Evolutionary conservation across 2,329 filamentous ascomycete species (phyloP), one percentile per base, ranked within the genome.

Genomic region (Seiridium cupressi): DNA sequence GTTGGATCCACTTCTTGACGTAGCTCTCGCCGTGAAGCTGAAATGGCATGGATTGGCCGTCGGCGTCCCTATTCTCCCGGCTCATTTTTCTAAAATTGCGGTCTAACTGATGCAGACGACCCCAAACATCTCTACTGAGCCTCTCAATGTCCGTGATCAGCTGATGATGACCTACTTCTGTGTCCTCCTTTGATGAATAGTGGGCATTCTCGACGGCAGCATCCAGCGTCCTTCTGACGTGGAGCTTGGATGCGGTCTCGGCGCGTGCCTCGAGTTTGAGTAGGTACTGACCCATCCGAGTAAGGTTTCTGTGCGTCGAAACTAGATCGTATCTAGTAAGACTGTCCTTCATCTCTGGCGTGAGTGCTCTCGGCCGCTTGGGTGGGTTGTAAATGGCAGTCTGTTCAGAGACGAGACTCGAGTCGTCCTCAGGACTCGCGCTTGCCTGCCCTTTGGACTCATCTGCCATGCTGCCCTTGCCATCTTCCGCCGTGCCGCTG

Each of bases 231-330:
- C 65, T 65, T 13, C 69, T 62, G 31, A 72, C 69, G 0, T 66
- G 66, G 40, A 72, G 67, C 7, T 72, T 71, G 9, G 66, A 66
- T 4, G 65, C 59, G 34, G 68, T 68, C 6, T 65, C 64, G 7
- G 68, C 61, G 13, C 69, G 66, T 8, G 63, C 68, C 55, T 72
- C 68, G 11, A 72, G 58, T 55, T 72, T 72, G 1, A 72, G 62
- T n/a, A 71, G 35, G 53, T 68, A 70, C 56, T 72, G 68, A 1
- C 66, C 67, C 5, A 67, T 57, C 13, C 63, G 63, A 1, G 68
- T 70, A 8, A 72, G 59, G 48, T 66, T 70, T 5, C 60, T 61
- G 5, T 64, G 63, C 3, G 65, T 59, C 1, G 62, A 61, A 0
- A 55, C 51, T 8, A 59, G 64, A 32, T 35, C 53, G 3, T 55